Evolutionary conservation across 148 eudicot species (phyloP).

Genomic region (Rheum nobile): DNA sequence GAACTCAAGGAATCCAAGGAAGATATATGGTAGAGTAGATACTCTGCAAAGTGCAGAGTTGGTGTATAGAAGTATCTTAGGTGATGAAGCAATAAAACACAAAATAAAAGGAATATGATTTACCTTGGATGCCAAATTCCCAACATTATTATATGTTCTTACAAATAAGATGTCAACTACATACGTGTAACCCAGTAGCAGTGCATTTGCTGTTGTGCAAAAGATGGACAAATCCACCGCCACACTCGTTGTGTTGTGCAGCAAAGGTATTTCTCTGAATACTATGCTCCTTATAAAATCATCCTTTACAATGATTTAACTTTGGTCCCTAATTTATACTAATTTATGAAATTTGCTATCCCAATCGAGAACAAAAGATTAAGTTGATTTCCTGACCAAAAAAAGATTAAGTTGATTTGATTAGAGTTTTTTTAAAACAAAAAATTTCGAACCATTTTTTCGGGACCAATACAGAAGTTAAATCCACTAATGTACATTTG

Average conservation of each 20-base stretch:
- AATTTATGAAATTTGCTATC: no score
- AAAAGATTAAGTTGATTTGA: no score
- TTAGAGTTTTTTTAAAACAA: no score
- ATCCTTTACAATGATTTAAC: no score
- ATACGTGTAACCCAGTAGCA: background rate
- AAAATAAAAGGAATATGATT: background rate
- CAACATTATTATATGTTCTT: background rate
- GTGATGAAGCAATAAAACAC: background rate
- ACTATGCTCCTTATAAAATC: background rate
- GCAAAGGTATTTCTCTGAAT: background rate
- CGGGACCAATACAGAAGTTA: no score
- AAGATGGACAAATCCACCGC: background rate
- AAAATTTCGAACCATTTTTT: no score
- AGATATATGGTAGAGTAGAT: background rate
- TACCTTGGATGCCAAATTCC: background rate
- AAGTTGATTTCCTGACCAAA: no score
- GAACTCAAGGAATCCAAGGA: background rate
- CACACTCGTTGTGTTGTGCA: background rate
- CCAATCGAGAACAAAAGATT: no score
- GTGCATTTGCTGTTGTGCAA: background rate
- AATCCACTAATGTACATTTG: no score
- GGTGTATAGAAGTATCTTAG: background rate
- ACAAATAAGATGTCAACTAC: background rate
- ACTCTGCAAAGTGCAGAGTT: background rate
- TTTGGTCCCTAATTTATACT: no score